Percentiles rank a stretch among this genome's conserved stretches.
Evolutionary conservation across 164 flowering plant genomes (phyloP).

Genomic region (Dillenia suffruticosa): DNA sequence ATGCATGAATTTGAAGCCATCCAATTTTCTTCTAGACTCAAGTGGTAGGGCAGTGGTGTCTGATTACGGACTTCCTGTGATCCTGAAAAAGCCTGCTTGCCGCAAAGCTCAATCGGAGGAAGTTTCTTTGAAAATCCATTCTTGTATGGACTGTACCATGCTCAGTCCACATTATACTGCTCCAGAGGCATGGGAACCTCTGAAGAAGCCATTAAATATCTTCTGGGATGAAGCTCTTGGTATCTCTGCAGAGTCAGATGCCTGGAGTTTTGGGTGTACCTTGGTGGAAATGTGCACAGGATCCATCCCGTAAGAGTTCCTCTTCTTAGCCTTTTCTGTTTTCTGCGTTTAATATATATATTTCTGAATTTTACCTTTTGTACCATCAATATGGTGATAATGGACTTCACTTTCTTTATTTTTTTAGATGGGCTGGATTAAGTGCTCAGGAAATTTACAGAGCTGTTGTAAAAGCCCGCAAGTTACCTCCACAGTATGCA

Average conservation of each 20-base stretch:
- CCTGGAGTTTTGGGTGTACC: slow-evolving; percentile 99
- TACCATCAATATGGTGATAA: slow-evolving; percentile 5
- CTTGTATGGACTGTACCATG: slow-evolving; percentile 97
- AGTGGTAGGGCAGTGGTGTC: slow-evolving; percentile 93
- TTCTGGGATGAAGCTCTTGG: slow-evolving; percentile 97
- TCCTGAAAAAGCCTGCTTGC: slow-evolving; percentile 80
- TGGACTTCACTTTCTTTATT: not conserved
- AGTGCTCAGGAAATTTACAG: slow-evolving; percentile 89
- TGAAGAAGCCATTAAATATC: slow-evolving; percentile 71
- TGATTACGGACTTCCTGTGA: slow-evolving; percentile 93
- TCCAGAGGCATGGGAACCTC: slow-evolving; percentile 99
- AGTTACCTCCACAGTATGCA: slow-evolving; percentile 92
- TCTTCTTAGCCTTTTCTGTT: slow-evolving; percentile 5
- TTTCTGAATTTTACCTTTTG: slow-evolving; percentile 3
- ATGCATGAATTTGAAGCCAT: slow-evolving; percentile 94
- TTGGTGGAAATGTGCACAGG: slow-evolving; percentile 99
- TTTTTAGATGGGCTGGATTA: slow-evolving; percentile 89
- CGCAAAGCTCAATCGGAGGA: slow-evolving; percentile 71
- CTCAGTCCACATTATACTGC: slow-evolving; percentile 92
- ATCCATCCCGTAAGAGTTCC: slow-evolving; percentile 76
- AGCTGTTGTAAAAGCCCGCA: slow-evolving; percentile 72
- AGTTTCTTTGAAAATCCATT: slow-evolving; percentile 68
- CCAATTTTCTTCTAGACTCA: slow-evolving; percentile 91
- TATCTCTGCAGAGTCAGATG: slow-evolving; percentile 94
- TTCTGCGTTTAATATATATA: not conserved